Evolutionary conservation across 306 rosid species (phyloP).

Genomic region (peach (Prunus persica)): DNA sequence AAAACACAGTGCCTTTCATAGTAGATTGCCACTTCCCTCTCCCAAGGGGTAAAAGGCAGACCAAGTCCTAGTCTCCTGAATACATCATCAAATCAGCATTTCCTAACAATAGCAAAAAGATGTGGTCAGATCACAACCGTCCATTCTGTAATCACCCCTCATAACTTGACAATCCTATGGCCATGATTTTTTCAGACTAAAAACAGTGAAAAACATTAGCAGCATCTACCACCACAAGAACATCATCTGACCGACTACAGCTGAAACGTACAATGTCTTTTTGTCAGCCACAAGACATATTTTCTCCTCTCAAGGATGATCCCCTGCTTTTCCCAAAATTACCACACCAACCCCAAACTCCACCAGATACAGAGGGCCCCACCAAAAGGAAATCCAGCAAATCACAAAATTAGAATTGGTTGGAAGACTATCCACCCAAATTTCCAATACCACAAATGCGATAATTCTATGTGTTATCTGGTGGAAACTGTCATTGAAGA

Average conservation of each 20-base stretch:
- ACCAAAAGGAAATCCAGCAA: background rate
- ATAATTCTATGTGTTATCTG: background rate
- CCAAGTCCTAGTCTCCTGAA: background rate
- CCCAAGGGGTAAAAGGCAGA: background rate
- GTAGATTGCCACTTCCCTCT: background rate
- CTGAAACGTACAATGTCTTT: background rate
- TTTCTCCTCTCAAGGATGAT: constrained; percentile 3
- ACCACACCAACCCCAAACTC: background rate
- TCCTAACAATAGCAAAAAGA: background rate
- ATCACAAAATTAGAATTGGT: background rate
- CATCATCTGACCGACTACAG: background rate
- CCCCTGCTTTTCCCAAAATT: background rate
- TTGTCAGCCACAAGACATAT: constrained; percentile 1
- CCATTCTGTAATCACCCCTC: background rate
- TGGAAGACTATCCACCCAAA: background rate
- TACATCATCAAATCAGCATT: background rate
- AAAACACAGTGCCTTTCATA: background rate
- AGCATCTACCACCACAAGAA: background rate
- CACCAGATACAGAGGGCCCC: constrained; percentile 10
- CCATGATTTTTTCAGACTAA: background rate
- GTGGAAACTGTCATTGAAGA: too few species aligned
- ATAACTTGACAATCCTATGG: background rate
- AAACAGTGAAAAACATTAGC: too few species aligned
- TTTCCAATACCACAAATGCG: background rate
- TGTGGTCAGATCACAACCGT: background rate